Conservation (phyloP, 2,329 filamentous ascomycete genomes). For the Cytospora schulzeri region DNA sequence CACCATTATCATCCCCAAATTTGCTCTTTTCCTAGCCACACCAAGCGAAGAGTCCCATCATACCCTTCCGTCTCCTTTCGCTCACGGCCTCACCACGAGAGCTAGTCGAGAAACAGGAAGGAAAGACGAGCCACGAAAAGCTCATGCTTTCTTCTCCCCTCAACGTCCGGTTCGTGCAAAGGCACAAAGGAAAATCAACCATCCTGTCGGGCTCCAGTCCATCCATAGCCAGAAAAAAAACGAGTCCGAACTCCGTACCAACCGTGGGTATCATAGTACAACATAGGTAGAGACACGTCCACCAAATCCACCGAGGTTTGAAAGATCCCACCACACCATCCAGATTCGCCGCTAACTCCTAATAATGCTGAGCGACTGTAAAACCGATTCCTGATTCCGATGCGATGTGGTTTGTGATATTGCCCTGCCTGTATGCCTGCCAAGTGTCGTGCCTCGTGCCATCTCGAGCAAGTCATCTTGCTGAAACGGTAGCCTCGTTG, state of each 20-base stretch:
- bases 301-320: background rate
- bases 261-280: conserved; percentile 6
- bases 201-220: background rate
- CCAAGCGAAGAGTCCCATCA: background rate
- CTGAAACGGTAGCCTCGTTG: background rate
- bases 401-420: background rate
- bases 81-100: background rate
- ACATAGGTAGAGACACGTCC: conserved; percentile 8
- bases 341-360: conserved; percentile 17
- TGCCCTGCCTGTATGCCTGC: background rate
- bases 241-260: background rate
- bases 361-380: conserved; percentile 10
- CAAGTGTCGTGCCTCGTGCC: too few species aligned
- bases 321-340: background rate
- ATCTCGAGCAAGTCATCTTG: background rate
- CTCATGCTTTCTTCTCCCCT: background rate
- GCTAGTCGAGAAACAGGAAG: background rate
- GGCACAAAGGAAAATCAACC: background rate
- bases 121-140: background rate
- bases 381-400: background rate
- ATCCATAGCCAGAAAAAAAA: background rate
- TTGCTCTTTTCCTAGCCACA: background rate
- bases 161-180: background rate
- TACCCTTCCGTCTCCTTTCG: background rate
- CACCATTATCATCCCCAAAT: background rate